phyloP scores from a whole-genome alignment of 2,329 filamentous ascomycete species.

The Penicillium paneum region DNA sequence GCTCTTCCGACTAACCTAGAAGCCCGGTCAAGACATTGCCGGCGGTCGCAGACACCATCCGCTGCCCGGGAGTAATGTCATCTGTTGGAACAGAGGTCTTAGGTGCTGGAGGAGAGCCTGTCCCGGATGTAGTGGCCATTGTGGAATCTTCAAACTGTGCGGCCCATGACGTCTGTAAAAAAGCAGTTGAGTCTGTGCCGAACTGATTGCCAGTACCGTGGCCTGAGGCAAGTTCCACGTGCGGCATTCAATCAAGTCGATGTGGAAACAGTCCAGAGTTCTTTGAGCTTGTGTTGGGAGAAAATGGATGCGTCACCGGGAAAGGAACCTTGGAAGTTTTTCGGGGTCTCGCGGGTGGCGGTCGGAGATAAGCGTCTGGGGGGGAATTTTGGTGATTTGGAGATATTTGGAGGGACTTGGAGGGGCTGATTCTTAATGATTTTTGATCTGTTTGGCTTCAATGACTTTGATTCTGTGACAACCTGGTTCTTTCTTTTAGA shows the following conservation, averaged over 20 bases:
- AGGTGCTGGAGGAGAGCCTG: slow-evolving; percentile 20
- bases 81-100: slow-evolving; percentile 20
- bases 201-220: slow-evolving; percentile 8
- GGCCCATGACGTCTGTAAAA: slow-evolving; percentile 29
- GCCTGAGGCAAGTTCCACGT: slow-evolving; percentile 13
- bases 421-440: neutral
- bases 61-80: slow-evolving; percentile 76
- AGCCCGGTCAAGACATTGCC: slow-evolving; percentile 88
- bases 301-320: slow-evolving; percentile 15
- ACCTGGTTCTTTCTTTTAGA: neutral
- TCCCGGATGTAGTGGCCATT: slow-evolving; percentile 34
- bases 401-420: neutral
- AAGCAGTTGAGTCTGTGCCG: slow-evolving; percentile 13
- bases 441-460: neutral
- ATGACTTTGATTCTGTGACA: slow-evolving; percentile 9
- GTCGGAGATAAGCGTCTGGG: slow-evolving; percentile 24
- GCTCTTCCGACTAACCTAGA: slow-evolving; percentile 60
- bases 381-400: neutral
- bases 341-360: slow-evolving; percentile 27
- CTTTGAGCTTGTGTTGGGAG: neutral
- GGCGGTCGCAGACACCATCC: slow-evolving; percentile 90
- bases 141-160: slow-evolving; percentile 31
- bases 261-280: neutral
- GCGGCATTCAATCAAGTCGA: slow-evolving; percentile 15
- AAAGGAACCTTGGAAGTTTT: slow-evolving; percentile 19